phyloP scores from a whole-genome alignment of 352 stramenopile species.

The Discostella stelligera region DNA sequence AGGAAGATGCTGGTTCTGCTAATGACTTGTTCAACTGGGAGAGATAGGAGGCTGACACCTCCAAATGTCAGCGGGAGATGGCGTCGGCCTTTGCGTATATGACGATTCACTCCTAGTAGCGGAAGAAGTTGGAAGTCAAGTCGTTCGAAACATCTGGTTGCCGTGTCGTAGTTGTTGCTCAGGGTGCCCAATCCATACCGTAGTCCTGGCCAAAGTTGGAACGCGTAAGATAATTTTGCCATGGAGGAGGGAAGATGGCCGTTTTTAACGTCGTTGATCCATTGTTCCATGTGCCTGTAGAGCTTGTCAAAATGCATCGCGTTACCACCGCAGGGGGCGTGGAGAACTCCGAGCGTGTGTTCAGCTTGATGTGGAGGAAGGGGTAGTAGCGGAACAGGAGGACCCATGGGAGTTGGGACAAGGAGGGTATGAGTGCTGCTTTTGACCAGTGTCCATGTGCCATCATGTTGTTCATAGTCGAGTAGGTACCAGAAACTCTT shows the following conservation, averaged over 20 bases:
- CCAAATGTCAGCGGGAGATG: not conserved
- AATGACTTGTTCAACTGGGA: not conserved
- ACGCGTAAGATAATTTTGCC: slow-evolving; percentile 6
- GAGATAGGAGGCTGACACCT: slow-evolving; percentile 1
- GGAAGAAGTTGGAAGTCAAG: not conserved
- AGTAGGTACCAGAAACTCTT: not conserved
- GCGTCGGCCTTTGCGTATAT: slow-evolving; percentile 1
- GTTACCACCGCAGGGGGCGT: no score
- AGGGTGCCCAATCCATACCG: slow-evolving; percentile 13
- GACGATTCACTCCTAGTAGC: not conserved
- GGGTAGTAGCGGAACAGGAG: no score
- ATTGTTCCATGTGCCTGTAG: not conserved
- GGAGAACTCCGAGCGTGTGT: not conserved
- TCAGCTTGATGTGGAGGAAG: not conserved
- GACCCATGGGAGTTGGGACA: no score
- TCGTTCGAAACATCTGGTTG: not conserved
- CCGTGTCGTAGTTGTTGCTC: not conserved
- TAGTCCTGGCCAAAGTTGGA: slow-evolving; percentile 18
- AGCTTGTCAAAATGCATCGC: no score
- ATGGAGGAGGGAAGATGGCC: not conserved
- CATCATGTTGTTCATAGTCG: no score
- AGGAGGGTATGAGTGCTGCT: slow-evolving; percentile 1
- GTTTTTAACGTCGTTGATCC: slow-evolving; percentile 4
- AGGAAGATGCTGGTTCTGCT: slow-evolving; percentile 11
- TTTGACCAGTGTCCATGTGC: not conserved